phyloP scores from a whole-genome alignment of 768 basidiomycete genomes.

The Suillus occidentalis region DNA sequence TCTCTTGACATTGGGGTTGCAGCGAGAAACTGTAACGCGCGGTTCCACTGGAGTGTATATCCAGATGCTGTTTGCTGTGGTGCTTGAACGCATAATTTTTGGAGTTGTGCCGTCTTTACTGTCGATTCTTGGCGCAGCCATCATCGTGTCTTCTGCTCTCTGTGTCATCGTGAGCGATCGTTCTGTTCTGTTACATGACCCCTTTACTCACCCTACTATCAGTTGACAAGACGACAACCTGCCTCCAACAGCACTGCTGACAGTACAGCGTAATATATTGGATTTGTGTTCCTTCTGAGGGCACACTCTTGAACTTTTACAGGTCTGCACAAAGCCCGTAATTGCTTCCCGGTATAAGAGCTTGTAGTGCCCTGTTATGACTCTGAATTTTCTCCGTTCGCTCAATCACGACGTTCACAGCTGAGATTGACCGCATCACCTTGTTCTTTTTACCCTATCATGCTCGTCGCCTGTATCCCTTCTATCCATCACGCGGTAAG shows the following conservation, averaged over 20 bases:
- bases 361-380: not conserved
- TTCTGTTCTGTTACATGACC: not conserved
- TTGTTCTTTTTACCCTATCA: not conserved
- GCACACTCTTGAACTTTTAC: not conserved
- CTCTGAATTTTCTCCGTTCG: not conserved
- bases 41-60: slow-evolving; percentile 63
- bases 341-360: not conserved
- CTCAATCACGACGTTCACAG: not conserved
- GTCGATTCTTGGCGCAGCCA: slow-evolving; percentile 59
- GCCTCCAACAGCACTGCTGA: not conserved
- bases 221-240: not conserved
- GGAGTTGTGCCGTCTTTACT: slow-evolving; percentile 54
- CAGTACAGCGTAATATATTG: not conserved
- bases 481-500: not conserved
- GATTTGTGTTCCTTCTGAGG: not conserved
- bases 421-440: not conserved
- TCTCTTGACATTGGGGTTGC: slow-evolving; percentile 59
- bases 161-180: slow-evolving; percentile 58
- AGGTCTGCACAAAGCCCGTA: not conserved
- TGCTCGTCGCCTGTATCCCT: not conserved
- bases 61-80: slow-evolving; percentile 61
- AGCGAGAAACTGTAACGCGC: slow-evolving; percentile 62
- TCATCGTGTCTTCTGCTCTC: slow-evolving; percentile 63
- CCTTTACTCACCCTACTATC: not conserved
- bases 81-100: slow-evolving; percentile 70